These are phyloP conservation scores for Suillus americanus DNA, from an alignment of 768 basidiomycete species.

Conservation along the genomic window DNA sequence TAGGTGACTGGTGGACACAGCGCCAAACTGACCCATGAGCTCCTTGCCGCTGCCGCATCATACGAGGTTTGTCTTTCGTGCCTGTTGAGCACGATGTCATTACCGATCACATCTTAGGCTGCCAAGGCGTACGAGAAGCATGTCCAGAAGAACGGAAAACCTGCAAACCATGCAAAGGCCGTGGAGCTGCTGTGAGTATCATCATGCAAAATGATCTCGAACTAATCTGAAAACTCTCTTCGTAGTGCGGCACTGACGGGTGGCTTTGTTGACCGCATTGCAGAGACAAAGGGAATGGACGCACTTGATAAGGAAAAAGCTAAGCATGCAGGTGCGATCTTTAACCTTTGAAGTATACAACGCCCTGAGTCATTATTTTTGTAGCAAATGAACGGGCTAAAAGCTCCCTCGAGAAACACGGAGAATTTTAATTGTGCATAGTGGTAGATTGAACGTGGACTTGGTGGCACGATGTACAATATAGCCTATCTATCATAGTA, in stretches of 20 bases:
- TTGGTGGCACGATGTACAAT: neutral
- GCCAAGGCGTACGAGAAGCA: conserved; percentile 31
- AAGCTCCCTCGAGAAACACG: conserved; percentile 12
- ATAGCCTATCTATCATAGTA: neutral
- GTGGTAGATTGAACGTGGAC: neutral
- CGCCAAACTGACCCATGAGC: conserved; percentile 25
- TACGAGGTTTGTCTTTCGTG: conserved; percentile 19
- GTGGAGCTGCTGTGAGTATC: conserved; percentile 24
- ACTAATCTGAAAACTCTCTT: conserved; percentile 1
- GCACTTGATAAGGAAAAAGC: conserved; percentile 16
- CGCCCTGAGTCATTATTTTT: conserved; percentile 1
- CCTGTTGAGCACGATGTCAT: neutral
- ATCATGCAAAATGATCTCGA: neutral
- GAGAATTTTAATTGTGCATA: conserved; percentile 17
- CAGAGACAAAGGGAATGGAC: conserved; percentile 27
- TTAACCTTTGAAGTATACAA: no score
- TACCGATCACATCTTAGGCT: conserved; percentile 19
- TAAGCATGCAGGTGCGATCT: conserved; percentile 23
- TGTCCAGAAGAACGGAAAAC: conserved; percentile 17
- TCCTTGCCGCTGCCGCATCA: conserved; percentile 28
- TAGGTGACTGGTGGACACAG: conserved; percentile 19
- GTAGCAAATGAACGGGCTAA: conserved; percentile 17
- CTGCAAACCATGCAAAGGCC: conserved; percentile 23
- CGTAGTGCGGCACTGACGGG: conserved; percentile 27
- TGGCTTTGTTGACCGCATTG: conserved; percentile 23